These are phyloP conservation scores for Thalassiosira hispida DNA, from an alignment of 352 stramenopile species.

Conservation along the genomic window DNA sequence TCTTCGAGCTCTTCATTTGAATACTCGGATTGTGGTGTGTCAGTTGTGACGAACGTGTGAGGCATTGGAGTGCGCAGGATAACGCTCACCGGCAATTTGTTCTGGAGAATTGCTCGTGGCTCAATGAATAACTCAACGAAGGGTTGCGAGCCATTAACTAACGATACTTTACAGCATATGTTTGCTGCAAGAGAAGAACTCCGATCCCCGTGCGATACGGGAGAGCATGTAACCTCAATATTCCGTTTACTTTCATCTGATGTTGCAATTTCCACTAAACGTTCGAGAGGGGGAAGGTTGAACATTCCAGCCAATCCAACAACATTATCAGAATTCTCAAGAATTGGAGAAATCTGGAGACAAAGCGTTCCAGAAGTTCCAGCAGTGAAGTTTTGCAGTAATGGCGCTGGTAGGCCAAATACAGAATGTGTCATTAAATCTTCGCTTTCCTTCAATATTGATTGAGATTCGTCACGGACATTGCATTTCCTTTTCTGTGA, in stretches of 20 bases:
- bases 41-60: slow-evolving; percentile 66
- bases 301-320: slow-evolving; percentile 57
- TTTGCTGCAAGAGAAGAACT: slow-evolving; percentile 40
- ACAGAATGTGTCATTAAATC: slow-evolving; percentile 63
- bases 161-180: slow-evolving; percentile 64
- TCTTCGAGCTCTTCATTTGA: slow-evolving; percentile 33
- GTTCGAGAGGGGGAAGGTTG: slow-evolving; percentile 55
- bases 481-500: slow-evolving; percentile 41
- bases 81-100: slow-evolving; percentile 76
- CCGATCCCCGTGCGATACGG: slow-evolving; percentile 27
- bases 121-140: slow-evolving; percentile 78
- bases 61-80: slow-evolving; percentile 83
- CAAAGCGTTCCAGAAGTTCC: slow-evolving; percentile 57
- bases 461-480: slow-evolving; percentile 28
- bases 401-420: slow-evolving; percentile 62
- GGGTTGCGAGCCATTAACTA: slow-evolving; percentile 65
- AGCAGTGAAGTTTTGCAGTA: slow-evolving; percentile 53
- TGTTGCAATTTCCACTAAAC: slow-evolving; percentile 59
- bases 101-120: slow-evolving; percentile 74
- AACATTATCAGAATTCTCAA: slow-evolving; percentile 24
- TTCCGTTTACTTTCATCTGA: slow-evolving; percentile 44
- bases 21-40: slow-evolving; percentile 9
- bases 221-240: slow-evolving; percentile 61
- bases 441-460: slow-evolving; percentile 56
- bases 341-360: slow-evolving; percentile 59